These are phyloP conservation scores for Pichia californica DNA, from an alignment of 805 yeast genomes.

Conservation along the genomic window DNA sequence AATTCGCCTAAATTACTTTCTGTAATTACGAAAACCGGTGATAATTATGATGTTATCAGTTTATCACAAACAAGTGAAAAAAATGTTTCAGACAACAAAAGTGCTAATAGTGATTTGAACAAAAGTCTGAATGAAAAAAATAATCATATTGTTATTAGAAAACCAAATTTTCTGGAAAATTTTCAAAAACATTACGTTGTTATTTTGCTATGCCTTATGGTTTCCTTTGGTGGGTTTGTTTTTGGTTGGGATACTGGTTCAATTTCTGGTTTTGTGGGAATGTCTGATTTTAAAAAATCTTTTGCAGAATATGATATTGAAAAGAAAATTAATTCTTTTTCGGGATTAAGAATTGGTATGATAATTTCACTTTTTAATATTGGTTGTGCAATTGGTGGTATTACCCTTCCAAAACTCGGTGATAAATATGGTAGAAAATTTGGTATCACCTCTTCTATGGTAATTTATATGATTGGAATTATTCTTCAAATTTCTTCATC, in stretches of 20 bases:
- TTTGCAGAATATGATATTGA: slow-evolving; percentile 39
- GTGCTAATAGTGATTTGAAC: too few species aligned
- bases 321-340: slow-evolving; percentile 35
- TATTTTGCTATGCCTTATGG: slow-evolving; percentile 39
- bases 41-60: too few species aligned
- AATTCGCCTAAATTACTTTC: too few species aligned
- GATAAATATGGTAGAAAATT: slow-evolving; percentile 53
- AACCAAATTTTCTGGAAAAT: neutral
- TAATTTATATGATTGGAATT: slow-evolving; percentile 52
- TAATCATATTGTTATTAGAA: neutral
- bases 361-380: slow-evolving; percentile 63
- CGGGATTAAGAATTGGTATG: slow-evolving; percentile 48
- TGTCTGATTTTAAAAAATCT: slow-evolving; percentile 44
- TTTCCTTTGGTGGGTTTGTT: slow-evolving; percentile 72
- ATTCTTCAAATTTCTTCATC: slow-evolving; percentile 50
- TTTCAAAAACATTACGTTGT: slow-evolving; percentile 13
- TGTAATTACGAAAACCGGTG: too few species aligned
- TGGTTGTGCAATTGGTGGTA: slow-evolving; percentile 68
- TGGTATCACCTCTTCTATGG: slow-evolving; percentile 45
- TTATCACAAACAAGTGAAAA: too few species aligned
- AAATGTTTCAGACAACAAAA: too few species aligned
- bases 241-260: slow-evolving; percentile 79
- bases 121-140: neutral
- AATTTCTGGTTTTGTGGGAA: slow-evolving; percentile 62
- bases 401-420: slow-evolving; percentile 46